phyloP scores from a whole-genome alignment of 2,329 filamentous ascomycete genomes.

The Aspergillaceae sp. region DNA sequence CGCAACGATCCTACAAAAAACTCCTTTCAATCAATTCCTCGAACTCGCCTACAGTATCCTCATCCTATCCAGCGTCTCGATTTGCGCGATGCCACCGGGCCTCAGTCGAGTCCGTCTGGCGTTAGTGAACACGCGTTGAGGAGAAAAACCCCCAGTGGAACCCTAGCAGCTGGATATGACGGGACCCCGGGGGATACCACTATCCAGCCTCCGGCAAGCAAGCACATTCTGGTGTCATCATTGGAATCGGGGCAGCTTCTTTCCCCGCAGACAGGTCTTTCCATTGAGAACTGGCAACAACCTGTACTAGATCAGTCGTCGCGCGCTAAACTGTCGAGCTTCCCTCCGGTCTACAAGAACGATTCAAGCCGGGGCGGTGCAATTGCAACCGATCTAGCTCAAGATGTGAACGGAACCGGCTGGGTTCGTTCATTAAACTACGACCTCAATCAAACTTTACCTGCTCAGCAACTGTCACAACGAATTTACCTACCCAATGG shows the following conservation, averaged over 20 bases:
- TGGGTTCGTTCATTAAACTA: conserved; percentile 39
- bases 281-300: conserved; percentile 26
- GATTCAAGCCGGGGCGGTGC: conserved; percentile 21
- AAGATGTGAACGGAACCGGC: conserved; percentile 27
- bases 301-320: conserved; percentile 20
- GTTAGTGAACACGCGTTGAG: conserved; percentile 65
- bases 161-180: conserved; percentile 84
- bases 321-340: conserved; percentile 26
- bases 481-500: conserved; percentile 37
- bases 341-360: conserved; percentile 31
- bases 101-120: conserved; percentile 15
- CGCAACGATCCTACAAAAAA: conserved; percentile 20
- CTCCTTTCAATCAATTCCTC: conserved; percentile 20
- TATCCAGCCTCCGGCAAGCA: conserved; percentile 65
- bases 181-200: conserved; percentile 66
- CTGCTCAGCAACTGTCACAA: conserved; percentile 32
- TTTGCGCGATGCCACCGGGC: conserved; percentile 17
- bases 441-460: conserved; percentile 47
- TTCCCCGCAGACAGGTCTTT: conserved; percentile 22
- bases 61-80: conserved; percentile 33
- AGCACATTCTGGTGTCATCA: conserved; percentile 71
- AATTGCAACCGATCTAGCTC: conserved; percentile 21
- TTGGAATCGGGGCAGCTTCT: conserved; percentile 34
- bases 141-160: conserved; percentile 91
- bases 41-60: conserved; percentile 29